phyloP scores from a whole-genome alignment of 2,329 filamentous ascomycete species.

The Domatiomyces globalis region DNA sequence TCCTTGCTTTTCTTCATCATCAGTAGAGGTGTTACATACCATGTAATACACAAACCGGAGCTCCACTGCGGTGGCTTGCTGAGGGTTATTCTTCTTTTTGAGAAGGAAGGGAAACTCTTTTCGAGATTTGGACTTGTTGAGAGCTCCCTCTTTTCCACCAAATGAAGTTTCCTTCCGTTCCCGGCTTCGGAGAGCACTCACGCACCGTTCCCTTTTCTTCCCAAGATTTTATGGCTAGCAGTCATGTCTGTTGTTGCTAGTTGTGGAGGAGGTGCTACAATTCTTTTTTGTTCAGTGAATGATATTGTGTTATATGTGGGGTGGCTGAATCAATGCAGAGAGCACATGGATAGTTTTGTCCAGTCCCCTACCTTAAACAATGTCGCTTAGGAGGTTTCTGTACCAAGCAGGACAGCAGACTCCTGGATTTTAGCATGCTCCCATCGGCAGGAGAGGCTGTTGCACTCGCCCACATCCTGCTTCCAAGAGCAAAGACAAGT shows the following conservation, averaged over 20 bases:
- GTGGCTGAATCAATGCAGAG: too few relatives aligned
- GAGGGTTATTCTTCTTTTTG: constrained; percentile 34
- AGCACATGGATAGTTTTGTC: too few relatives aligned
- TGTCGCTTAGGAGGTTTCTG: too few relatives aligned
- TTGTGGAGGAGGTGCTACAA: constrained; percentile 36
- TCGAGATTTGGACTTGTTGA: too few relatives aligned
- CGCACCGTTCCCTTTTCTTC: constrained; percentile 32
- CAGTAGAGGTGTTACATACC: constrained; percentile 38
- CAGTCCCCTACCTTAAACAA: too few relatives aligned
- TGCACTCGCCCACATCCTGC: too few relatives aligned
- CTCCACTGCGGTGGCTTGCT: constrained; percentile 36
- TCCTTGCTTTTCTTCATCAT: constrained; percentile 32
- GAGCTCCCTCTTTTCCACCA: not conserved
- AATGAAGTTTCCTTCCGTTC: constrained; percentile 33
- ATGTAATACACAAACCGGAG: constrained; percentile 34
- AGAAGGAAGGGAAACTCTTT: constrained; percentile 21
- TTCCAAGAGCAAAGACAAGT: too few relatives aligned
- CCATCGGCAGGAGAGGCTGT: too few relatives aligned
- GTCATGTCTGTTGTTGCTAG: constrained; percentile 29
- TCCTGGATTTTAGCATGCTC: too few relatives aligned
- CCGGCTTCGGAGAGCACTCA: constrained; percentile 32
- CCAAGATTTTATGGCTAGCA: constrained; percentile 27
- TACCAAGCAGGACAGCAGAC: too few relatives aligned
- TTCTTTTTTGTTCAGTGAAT: constrained; percentile 3
- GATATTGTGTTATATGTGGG: too few relatives aligned